A percentile compares a stretch with the other conserved stretches of the same genome.
Evolutionary conservation across 176 grass and related monocot species (phyloP).

Genomic region (bread wheat (Triticum aestivum)): DNA sequence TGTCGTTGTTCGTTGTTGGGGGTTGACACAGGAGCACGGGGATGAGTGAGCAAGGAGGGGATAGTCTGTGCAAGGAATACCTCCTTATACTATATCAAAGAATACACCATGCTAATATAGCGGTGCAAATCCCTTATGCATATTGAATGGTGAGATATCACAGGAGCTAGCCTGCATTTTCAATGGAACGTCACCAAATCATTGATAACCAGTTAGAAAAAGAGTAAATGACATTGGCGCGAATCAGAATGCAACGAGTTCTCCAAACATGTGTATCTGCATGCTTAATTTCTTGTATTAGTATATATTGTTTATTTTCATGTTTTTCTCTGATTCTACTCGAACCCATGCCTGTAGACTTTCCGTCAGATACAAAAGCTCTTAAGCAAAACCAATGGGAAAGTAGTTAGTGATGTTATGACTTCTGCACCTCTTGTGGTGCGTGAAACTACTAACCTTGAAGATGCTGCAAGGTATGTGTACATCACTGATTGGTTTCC

Average conservation of each 20-base stretch:
- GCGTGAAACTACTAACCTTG: conserved; percentile 78
- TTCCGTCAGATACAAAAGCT: conserved; percentile 72
- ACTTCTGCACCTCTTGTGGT: conserved; percentile 65
- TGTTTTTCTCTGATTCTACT: neutral
- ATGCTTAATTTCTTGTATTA: neutral
- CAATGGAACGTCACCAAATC: too few relatives aligned
- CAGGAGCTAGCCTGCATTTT: too few relatives aligned
- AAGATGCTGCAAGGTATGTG: conserved; percentile 74
- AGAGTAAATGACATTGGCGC: neutral
- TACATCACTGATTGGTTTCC: conserved; percentile 2
- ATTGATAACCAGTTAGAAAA: too few relatives aligned
- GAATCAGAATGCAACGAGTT: neutral
- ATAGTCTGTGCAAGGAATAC: too few relatives aligned
- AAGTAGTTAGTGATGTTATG: conserved; percentile 69
- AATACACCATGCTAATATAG: too few relatives aligned
- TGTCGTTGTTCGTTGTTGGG: too few relatives aligned
- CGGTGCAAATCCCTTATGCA: too few relatives aligned
- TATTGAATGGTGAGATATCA: too few relatives aligned
- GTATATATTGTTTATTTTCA: neutral
- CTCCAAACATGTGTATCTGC: neutral
- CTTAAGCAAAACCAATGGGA: conserved; percentile 67
- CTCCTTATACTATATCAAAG: too few relatives aligned
- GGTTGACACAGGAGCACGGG: too few relatives aligned
- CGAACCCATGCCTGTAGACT: conserved; percentile 22
- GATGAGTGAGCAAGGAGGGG: too few relatives aligned